phyloP scores from a whole-genome alignment of 768 basidiomycete species.

The Imleria badia region DNA sequence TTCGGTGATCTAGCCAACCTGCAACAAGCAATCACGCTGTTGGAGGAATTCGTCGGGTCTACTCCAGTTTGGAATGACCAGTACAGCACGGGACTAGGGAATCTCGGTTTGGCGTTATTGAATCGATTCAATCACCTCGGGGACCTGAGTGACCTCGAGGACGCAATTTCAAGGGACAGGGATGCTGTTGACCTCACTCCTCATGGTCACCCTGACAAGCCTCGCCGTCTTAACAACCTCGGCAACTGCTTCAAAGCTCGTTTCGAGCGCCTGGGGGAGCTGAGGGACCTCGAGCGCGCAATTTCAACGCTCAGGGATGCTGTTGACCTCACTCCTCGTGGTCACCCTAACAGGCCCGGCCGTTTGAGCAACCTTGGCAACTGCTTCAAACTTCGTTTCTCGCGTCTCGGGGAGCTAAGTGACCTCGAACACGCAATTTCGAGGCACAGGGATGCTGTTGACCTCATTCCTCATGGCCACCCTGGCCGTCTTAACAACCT shows the following conservation, averaged over 20 bases:
- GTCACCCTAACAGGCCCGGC: background rate
- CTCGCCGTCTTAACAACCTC: background rate
- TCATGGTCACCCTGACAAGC: background rate
- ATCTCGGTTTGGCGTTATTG: background rate
- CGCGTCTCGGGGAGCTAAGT: background rate
- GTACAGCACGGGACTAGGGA: background rate
- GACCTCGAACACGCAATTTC: conserved; percentile 5
- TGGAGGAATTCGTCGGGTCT: background rate
- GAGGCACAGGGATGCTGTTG: background rate
- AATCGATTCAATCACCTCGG: background rate
- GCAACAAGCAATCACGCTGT: background rate
- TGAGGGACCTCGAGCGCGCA: background rate
- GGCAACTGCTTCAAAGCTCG: background rate
- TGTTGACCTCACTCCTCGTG: background rate
- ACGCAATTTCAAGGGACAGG: too few relatives aligned
- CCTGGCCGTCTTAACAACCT: background rate
- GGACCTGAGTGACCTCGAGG: background rate
- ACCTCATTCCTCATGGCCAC: background rate
- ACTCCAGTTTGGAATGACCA: background rate
- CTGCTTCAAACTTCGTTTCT: background rate
- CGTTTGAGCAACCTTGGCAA: background rate
- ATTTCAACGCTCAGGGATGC: background rate
- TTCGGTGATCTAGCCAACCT: background rate
- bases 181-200: too few relatives aligned
- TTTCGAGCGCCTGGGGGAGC: background rate